phyloP scores from a whole-genome alignment of 163 green algal species.

The Chloromonas sp. region DNA sequence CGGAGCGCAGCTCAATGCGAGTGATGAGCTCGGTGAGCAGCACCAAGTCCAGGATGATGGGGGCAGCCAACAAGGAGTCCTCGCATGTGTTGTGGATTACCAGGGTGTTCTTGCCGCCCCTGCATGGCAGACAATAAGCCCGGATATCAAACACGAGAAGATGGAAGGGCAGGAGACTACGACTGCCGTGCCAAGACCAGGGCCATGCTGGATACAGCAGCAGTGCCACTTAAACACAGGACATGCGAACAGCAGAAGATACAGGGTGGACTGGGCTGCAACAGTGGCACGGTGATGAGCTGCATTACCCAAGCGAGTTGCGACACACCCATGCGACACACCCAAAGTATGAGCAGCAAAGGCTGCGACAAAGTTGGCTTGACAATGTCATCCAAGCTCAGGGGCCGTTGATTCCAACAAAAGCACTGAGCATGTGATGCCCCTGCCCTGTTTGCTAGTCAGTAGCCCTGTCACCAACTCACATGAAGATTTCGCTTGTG shows the following conservation, averaged over 20 bases:
- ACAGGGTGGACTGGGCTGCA: too few species aligned
- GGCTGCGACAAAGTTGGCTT: not conserved
- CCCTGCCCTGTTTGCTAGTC: not conserved
- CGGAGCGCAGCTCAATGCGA: slow-evolving; percentile 82
- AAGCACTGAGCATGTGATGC: not conserved
- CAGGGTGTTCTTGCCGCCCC: slow-evolving; percentile 89
- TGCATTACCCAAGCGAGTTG: too few species aligned
- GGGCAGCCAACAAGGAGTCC: slow-evolving; percentile 92
- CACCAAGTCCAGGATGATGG: slow-evolving; percentile 97
- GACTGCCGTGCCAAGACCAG: too few species aligned
- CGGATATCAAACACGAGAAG: too few species aligned
- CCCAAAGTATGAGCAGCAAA: not conserved
- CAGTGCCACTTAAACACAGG: too few species aligned
- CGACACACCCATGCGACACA: too few species aligned
- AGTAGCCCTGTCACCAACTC: not conserved
- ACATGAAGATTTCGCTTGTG: slow-evolving; percentile 92
- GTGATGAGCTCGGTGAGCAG: slow-evolving; percentile 92
- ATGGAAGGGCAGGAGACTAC: too few species aligned
- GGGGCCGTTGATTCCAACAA: not conserved
- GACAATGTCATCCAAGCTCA: too few species aligned
- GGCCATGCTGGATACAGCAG: not conserved
- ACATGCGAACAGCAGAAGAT: too few species aligned
- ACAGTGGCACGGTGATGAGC: too few species aligned
- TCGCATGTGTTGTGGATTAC: slow-evolving; percentile 99
- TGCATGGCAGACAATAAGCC: slow-evolving; percentile 38